These are phyloP conservation scores for Macrocystidia cucumis DNA, from an alignment of 1,284 basidiomycete species.

Conservation along the genomic window DNA sequence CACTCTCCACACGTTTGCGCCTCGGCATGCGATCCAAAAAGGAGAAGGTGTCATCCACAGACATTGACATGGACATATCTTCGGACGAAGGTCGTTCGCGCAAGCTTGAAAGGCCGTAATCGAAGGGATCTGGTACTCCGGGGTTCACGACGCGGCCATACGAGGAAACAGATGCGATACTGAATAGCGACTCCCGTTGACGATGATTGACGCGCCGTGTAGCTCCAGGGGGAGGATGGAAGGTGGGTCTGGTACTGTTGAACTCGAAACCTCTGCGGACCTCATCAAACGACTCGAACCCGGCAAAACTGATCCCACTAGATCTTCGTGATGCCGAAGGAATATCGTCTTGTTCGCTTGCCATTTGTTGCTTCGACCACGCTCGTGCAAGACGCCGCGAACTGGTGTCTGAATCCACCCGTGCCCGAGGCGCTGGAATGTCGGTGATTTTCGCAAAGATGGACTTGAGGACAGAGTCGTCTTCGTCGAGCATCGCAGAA, in stretches of 20 bases:
- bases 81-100: slow-evolving; percentile 48
- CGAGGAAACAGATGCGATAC: slow-evolving; percentile 77
- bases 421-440: slow-evolving; percentile 24
- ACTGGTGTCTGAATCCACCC: slow-evolving; percentile 38
- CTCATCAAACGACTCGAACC: slow-evolving; percentile 68
- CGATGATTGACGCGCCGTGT: slow-evolving; percentile 25
- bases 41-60: slow-evolving; percentile 67
- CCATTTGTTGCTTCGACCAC: slow-evolving; percentile 11
- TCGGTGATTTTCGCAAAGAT: slow-evolving; percentile 44
- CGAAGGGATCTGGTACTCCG: slow-evolving; percentile 67
- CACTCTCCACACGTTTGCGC: slow-evolving; percentile 60
- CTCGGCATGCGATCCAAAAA: slow-evolving; percentile 41
- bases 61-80: slow-evolving; percentile 46
- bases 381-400: slow-evolving; percentile 23
- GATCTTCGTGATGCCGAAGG: slow-evolving; percentile 30
- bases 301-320: slow-evolving; percentile 57
- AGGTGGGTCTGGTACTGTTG: slow-evolving; percentile 46
- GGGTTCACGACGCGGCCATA: slow-evolving; percentile 63
- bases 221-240: slow-evolving; percentile 49
- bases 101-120: slow-evolving; percentile 50
- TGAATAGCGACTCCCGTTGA: slow-evolving; percentile 58
- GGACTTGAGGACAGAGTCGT: slow-evolving; percentile 51
- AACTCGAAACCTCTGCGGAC: slow-evolving; percentile 70
- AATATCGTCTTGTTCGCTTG: no score
- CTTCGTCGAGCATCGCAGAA: slow-evolving; percentile 33